A percentile compares a stretch with the other conserved stretches of the same genome.
Evolutionary conservation across 2,329 filamentous ascomycete genomes (phyloP).

Genomic region (Penicillium crustosum): DNA sequence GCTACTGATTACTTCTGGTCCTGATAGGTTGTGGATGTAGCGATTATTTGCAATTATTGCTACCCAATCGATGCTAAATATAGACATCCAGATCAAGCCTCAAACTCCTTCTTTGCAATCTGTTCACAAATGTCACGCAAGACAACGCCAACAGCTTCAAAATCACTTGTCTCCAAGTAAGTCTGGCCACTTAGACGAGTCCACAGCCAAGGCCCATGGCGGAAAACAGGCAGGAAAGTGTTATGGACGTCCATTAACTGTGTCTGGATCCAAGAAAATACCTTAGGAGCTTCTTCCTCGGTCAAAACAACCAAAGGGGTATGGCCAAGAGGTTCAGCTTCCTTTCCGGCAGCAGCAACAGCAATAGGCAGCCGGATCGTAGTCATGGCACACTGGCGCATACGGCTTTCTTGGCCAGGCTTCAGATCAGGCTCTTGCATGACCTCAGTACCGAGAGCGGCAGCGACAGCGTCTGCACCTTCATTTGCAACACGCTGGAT

Average conservation of each 20-base stretch:
- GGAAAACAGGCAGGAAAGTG: constrained; percentile 68
- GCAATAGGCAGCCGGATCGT: constrained; percentile 72
- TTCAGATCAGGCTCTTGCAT: constrained; percentile 55
- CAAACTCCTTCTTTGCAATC: constrained; percentile 47
- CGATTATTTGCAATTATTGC: not conserved
- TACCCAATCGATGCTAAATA: not conserved
- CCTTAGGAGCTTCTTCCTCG: constrained; percentile 41
- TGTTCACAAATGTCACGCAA: constrained; percentile 59
- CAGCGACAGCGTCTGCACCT: constrained; percentile 62
- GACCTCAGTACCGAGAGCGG: constrained; percentile 66
- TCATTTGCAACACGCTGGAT: constrained; percentile 61
- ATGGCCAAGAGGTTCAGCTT: not conserved
- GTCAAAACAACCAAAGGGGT: constrained; percentile 30
- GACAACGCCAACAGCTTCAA: constrained; percentile 64
- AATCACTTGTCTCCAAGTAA: constrained; percentile 78
- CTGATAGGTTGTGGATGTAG: not conserved
- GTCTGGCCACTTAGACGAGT: constrained; percentile 75
- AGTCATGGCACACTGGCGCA: constrained; percentile 67
- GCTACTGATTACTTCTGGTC: not conserved
- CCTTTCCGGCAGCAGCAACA: constrained; percentile 18
- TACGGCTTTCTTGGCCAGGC: constrained; percentile 26
- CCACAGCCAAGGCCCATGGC: constrained; percentile 66
- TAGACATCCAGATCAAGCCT: not conserved
- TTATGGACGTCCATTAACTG: constrained; percentile 60
- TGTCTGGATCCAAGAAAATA: constrained; percentile 59